Percentiles rank a stretch among this genome's conserved stretches.
These are phyloP conservation scores for Fusarium kyushuense DNA, from an alignment of 2,329 filamentous ascomycete genomes.

Conservation along the genomic window DNA sequence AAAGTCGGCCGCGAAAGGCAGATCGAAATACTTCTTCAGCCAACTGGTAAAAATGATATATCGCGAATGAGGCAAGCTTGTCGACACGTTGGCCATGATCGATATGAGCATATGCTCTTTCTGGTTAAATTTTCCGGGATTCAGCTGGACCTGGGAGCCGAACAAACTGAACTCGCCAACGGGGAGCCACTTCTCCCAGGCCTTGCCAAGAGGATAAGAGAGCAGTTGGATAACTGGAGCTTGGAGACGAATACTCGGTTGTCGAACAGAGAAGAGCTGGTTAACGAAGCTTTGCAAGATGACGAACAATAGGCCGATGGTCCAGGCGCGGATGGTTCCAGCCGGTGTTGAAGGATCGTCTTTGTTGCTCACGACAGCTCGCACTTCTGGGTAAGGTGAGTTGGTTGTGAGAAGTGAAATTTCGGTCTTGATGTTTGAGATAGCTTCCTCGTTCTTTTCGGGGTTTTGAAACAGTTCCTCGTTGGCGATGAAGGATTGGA, in stretches of 20 bases:
- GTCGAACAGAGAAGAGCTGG: conserved; percentile 67
- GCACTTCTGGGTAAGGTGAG: conserved; percentile 67
- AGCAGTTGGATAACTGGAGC: conserved; percentile 67
- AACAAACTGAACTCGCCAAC: conserved; percentile 59
- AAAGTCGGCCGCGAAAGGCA: conserved; percentile 40
- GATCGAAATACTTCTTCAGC: conserved; percentile 43
- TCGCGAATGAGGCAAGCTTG: conserved; percentile 39
- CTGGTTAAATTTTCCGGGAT: conserved; percentile 66
- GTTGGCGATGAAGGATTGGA: conserved; percentile 37
- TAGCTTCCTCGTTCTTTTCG: conserved; percentile 56
- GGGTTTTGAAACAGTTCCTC: conserved; percentile 50
- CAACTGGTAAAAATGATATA: conserved; percentile 42
- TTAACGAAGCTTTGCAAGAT: conserved; percentile 62
- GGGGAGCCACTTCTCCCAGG: conserved; percentile 58
- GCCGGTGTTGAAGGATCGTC: conserved; percentile 64
- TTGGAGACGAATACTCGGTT: conserved; percentile 62
- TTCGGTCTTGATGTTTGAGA: conserved; percentile 66
- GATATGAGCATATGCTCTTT: conserved; percentile 72
- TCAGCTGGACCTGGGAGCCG: conserved; percentile 59
- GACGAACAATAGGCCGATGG: conserved; percentile 62
- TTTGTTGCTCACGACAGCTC: conserved; percentile 66
- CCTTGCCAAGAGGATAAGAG: conserved; percentile 60
- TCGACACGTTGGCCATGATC: conserved; percentile 57
- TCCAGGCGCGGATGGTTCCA: conserved; percentile 65
- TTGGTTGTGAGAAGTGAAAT: conserved; percentile 64